Conservation (phyloP, 805 yeast genomes). For the Pichia cephalocereana region DNA sequence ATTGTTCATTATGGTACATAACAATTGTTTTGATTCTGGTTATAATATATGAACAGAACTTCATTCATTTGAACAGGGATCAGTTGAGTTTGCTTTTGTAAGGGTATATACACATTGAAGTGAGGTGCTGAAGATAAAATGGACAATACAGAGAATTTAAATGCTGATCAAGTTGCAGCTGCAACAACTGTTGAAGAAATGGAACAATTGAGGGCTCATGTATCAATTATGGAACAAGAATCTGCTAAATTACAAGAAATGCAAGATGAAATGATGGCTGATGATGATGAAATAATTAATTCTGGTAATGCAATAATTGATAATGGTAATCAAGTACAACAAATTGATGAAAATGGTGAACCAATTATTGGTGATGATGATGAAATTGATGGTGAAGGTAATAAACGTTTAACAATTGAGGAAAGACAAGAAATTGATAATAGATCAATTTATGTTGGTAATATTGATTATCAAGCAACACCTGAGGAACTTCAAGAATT, state of each 20-base stretch:
- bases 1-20: too few species aligned
- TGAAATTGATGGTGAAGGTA: not conserved
- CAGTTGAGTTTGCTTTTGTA: too few species aligned
- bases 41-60: too few species aligned
- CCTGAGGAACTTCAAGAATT: constrained; percentile 74
- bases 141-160: not conserved
- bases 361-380: not conserved
- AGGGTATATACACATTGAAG: too few species aligned
- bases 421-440: constrained; percentile 60
- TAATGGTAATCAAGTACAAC: not conserved
- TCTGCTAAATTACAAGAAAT: constrained; percentile 52
- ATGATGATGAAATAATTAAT: not conserved
- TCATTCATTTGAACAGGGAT: too few species aligned
- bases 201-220: constrained; percentile 32
- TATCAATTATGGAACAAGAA: constrained; percentile 53
- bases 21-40: too few species aligned
- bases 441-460: constrained; percentile 73
- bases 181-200: constrained; percentile 14
- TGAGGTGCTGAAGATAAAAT: not conserved
- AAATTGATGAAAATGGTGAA: not conserved
- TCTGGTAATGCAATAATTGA: not conserved
- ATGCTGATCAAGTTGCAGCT: not conserved
- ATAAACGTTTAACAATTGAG: constrained; percentile 10
- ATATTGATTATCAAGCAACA: constrained; percentile 70
- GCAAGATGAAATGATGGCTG: constrained; percentile 30